phyloP scores from a whole-genome alignment of 768 basidiomycete genomes.

The Pisolithus marmoratus region DNA sequence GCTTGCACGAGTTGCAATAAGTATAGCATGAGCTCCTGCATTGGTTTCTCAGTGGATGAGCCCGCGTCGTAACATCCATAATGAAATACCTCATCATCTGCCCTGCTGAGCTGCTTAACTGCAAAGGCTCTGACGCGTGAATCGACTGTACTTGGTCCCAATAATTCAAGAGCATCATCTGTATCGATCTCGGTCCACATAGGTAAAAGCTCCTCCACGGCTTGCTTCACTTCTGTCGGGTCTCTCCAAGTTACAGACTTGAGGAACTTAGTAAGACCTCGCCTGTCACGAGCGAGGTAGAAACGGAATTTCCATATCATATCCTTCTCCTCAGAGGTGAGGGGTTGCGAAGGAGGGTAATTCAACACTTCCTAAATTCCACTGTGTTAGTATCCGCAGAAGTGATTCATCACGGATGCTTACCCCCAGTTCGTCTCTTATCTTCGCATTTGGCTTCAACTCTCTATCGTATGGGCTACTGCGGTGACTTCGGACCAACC shows the following conservation, averaged over 20 bases:
- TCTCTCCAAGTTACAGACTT: constrained; percentile 98
- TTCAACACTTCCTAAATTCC: constrained; percentile 73
- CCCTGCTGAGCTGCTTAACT: constrained; percentile 81
- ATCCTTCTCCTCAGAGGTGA: constrained; percentile 92
- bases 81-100: constrained; percentile 83
- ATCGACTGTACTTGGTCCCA: constrained; percentile 86
- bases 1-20: constrained; percentile 96
- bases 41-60: not conserved
- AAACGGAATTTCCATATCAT: constrained; percentile 99
- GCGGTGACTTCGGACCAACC: constrained; percentile 89
- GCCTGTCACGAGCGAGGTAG: constrained; percentile 87
- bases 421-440: constrained; percentile 88
- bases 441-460: constrained; percentile 94
- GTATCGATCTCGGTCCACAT: constrained; percentile 97
- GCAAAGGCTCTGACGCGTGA: constrained; percentile 93
- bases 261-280: constrained; percentile 94
- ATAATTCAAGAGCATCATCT: constrained; percentile 91
- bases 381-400: not conserved
- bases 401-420: constrained; percentile 19
- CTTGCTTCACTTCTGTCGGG: constrained; percentile 93
- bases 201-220: constrained; percentile 91
- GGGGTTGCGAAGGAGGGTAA: constrained; percentile 82
- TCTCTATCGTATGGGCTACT: constrained; percentile 94
- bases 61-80: not conserved
- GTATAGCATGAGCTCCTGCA: constrained; percentile 86